Conservation (phyloP, 306 rosid species). For the Cucurbita ficifolia region DNA sequence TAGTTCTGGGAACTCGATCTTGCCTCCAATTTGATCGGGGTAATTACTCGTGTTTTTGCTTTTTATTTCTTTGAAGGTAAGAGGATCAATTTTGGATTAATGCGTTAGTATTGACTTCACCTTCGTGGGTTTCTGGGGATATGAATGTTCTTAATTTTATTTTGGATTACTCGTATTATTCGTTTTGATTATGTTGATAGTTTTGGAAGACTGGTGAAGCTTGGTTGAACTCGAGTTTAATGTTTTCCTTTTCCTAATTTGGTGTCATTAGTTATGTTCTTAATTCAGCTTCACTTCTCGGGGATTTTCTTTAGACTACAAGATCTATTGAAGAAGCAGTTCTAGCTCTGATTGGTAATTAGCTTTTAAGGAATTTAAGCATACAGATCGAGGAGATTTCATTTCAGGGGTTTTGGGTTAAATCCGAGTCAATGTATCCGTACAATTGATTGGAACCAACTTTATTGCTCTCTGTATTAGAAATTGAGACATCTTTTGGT, state of each 20-base stretch:
- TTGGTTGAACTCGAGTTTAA: neutral
- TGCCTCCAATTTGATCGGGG: neutral
- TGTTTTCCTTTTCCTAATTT: neutral
- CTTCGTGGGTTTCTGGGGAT: neutral
- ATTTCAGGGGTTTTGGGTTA: neutral
- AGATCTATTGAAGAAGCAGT: neutral
- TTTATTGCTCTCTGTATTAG: conserved; percentile 4
- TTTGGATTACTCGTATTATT: no score
- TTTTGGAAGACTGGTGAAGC: neutral
- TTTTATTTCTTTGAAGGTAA: neutral
- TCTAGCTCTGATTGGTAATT: neutral
- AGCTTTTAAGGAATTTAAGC: neutral
- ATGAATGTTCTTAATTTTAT: neutral
- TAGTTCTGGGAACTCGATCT: neutral
- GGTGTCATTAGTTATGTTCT: neutral
- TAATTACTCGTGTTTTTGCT: neutral
- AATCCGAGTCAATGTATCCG: neutral
- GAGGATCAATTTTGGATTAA: neutral
- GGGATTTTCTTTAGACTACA: neutral
- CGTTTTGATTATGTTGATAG: neutral
- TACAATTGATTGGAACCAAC: neutral
- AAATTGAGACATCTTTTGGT: conserved; percentile 16
- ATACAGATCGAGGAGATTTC: neutral
- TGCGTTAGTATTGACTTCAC: neutral
- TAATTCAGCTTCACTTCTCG: neutral